A percentile compares a stretch with the other conserved stretches of the same genome.
Conservation (phyloP, 1,284 basidiomycete species). For the Ceratobasidium sp. region DNA sequence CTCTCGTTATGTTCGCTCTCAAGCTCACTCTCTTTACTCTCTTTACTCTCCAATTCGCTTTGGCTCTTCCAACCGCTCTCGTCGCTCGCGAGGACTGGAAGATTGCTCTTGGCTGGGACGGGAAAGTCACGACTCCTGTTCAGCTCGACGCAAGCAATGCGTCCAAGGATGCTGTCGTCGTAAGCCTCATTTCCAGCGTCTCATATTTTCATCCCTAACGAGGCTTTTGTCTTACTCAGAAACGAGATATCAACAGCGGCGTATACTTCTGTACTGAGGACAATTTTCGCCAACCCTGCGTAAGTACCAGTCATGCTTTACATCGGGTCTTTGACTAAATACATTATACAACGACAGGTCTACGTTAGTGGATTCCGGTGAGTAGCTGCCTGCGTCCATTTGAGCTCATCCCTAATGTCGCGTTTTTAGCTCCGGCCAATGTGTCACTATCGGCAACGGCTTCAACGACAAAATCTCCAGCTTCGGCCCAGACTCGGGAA, state of each 20-base stretch:
- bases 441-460: conserved; percentile 26
- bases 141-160: conserved; percentile 35
- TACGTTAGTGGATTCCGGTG: conserved; percentile 17
- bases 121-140: conserved; percentile 23
- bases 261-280: conserved; percentile 22
- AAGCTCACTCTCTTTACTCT: too few relatives aligned
- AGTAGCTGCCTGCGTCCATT: background rate
- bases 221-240: background rate
- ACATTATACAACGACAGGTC: background rate
- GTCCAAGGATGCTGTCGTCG: conserved; percentile 2
- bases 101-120: conserved; percentile 20
- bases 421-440: conserved; percentile 12
- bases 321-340: background rate
- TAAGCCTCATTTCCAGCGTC: too few relatives aligned
- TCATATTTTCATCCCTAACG: background rate
- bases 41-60: too few relatives aligned
- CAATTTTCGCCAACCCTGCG: background rate
- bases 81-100: conserved; percentile 31
- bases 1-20: too few relatives aligned
- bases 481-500: conserved; percentile 26
- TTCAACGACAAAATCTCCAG: conserved; percentile 24
- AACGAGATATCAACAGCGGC: conserved; percentile 2
- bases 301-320: background rate
- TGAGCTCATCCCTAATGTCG: background rate
- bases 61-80: conserved; percentile 1